Evolutionary conservation across 1,284 basidiomycete species (phyloP).

Genomic region (Fomitiporia mediterranea): DNA sequence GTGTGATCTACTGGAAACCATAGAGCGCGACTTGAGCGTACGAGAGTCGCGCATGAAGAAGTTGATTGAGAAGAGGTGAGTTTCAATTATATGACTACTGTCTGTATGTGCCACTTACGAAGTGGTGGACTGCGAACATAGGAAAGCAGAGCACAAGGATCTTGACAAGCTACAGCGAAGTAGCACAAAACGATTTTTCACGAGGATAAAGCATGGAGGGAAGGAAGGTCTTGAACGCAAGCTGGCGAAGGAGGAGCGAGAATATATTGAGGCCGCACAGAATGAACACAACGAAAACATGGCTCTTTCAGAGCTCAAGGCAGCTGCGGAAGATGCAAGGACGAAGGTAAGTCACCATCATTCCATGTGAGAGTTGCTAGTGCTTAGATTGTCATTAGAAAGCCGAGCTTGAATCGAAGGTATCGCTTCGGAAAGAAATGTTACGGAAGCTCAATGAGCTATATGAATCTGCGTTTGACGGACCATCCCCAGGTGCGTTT

Average conservation of each 20-base stretch:
- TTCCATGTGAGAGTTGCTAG: neutral
- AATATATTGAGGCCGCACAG: constrained; percentile 20
- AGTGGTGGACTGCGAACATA: neutral
- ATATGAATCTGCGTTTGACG: constrained; percentile 15
- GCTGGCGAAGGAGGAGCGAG: constrained; percentile 19
- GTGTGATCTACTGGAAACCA: neutral
- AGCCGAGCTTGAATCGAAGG: constrained; percentile 3
- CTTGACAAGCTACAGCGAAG: constrained; percentile 18
- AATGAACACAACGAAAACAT: constrained; percentile 16
- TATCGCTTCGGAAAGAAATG: constrained; percentile 7
- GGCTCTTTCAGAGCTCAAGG: constrained; percentile 14
- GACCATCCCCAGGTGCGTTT: constrained; percentile 17
- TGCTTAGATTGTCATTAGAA: constrained; percentile 4
- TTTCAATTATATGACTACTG: neutral
- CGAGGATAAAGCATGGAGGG: constrained; percentile 12
- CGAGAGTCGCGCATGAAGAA: constrained; percentile 8
- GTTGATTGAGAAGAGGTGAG: constrained; percentile 16
- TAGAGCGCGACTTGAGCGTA: constrained; percentile 9
- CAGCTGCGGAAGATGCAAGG: constrained; percentile 11
- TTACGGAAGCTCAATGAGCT: constrained; percentile 8
- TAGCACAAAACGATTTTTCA: constrained; percentile 14
- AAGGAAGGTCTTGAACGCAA: constrained; percentile 16
- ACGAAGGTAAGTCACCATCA: constrained; percentile 2
- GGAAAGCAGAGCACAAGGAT: constrained; percentile 19
- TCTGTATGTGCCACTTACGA: neutral